Base-by-base conservation (phyloP, 441 rosid species). In the Biscutella laevigata region DNA sequence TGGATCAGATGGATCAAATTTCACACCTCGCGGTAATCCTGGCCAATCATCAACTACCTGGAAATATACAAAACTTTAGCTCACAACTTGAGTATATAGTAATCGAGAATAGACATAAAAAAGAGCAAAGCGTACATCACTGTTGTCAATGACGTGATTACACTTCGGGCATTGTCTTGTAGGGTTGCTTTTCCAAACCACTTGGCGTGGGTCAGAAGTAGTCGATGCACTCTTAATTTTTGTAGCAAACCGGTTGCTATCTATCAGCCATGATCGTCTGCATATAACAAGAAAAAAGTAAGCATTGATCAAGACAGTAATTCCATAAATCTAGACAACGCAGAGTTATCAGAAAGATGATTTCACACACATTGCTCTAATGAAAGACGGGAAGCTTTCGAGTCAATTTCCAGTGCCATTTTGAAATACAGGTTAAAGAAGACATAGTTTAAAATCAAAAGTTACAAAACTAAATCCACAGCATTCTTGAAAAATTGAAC, bases 1-100 rank as follows among this genome's bases (percentile, higher is more conserved):
- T 45, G 78, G 91, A 63, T 92, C 94, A 54, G 95, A 75, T 25
- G 98, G 98, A 76, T 92, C 98, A 29, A 88, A 92, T 59, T 86
- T 88, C 49, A 92, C 98, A 44, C 96, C 98, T 47, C 68, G 70
- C 0, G 98, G 96, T 52, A 88, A 70, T 59, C 98, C 96, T 34
- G 96, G 96, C 96, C 96, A 92, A 16, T 70, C 73, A 41, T 75
- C 84, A 67, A 60, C 73, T 45, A 76, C 89, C 98, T 91, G 74
- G 44, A 67, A 38, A 58, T 22, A 42, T 10, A 62, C 1, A 16
- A 19, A 55, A 11, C 43, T 16, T 28, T 17, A 34, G 22, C 22
- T 52, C 3, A 20, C 9, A 10, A 34, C 12, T 29, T 4, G 5
- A 12, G 38, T 3, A 15, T 1, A 45, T 7, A n/a, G 6, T 4